Conservation (phyloP, 257 asterid genomes). For the Gardenia jasminoides region DNA sequence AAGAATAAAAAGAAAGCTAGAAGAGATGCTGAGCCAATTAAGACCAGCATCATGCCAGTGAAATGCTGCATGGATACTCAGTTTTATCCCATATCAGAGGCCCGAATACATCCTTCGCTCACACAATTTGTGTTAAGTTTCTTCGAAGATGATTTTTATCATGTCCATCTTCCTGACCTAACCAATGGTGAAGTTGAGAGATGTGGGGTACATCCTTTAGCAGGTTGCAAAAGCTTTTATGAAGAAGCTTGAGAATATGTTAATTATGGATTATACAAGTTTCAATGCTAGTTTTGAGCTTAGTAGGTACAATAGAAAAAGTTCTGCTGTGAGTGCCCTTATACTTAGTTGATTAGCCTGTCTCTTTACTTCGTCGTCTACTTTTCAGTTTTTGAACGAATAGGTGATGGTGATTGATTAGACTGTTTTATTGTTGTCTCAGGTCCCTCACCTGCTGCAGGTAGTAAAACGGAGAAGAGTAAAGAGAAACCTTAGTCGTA, state of each 20-base stretch:
- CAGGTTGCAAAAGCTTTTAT: neutral
- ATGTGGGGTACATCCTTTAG: neutral
- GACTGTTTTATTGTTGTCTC: constrained; percentile 21
- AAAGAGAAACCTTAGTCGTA: constrained; percentile 72
- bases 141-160: neutral
- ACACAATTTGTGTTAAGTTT: neutral
- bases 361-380: constrained; percentile 8
- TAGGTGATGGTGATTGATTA: neutral
- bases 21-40: neutral
- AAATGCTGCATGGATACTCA: neutral
- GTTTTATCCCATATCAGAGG: neutral
- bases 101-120: neutral
- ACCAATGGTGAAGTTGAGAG: neutral
- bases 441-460: constrained; percentile 90
- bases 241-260: neutral
- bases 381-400: constrained; percentile 7
- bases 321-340: neutral
- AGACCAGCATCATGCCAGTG: neutral
- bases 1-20: neutral
- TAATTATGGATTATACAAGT: neutral
- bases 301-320: constrained; percentile 1
- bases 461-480: constrained; percentile 78
- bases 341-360: neutral
- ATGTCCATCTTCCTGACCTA: neutral
- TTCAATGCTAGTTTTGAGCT: neutral